These are phyloP conservation scores for Tolypocladium inflatum DNA, from an alignment of 2,329 filamentous ascomycete genomes.

Conservation along the genomic window DNA sequence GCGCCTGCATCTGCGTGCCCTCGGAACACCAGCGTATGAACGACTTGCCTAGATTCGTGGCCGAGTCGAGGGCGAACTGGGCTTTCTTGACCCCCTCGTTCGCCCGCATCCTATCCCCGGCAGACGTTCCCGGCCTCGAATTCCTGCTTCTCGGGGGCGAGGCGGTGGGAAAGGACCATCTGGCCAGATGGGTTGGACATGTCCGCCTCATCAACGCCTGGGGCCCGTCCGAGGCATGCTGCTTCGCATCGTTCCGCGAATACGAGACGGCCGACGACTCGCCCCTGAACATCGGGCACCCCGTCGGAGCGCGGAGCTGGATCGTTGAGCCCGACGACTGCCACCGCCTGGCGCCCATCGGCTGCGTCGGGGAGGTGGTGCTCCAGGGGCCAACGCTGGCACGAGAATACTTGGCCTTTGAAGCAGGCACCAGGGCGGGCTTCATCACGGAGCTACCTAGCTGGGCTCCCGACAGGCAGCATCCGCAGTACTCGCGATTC, in stretches of 20 bases:
- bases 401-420: slow-evolving; percentile 3
- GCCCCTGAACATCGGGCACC: slow-evolving; percentile 1
- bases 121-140: slow-evolving; percentile 1
- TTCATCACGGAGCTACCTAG: background rate
- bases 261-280: background rate
- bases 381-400: slow-evolving; percentile 5
- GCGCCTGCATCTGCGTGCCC: slow-evolving; percentile 5
- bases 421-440: background rate
- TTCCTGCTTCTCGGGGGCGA: slow-evolving; percentile 4
- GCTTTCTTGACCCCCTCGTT: slow-evolving; percentile 3
- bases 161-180: background rate
- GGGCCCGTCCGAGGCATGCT: slow-evolving; percentile 4
- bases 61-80: background rate
- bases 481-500: background rate
- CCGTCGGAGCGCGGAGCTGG: slow-evolving; percentile 1
- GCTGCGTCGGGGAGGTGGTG: slow-evolving; percentile 5
- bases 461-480: background rate
- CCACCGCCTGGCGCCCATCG: slow-evolving; percentile 1
- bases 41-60: slow-evolving; percentile 2
- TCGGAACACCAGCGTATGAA: slow-evolving; percentile 2
- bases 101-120: slow-evolving; percentile 1
- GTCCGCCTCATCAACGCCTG: slow-evolving; percentile 5
- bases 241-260: background rate
- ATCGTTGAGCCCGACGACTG: slow-evolving; percentile 1
- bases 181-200: slow-evolving; percentile 3